These are phyloP conservation scores for Euphorbia peplus DNA, from an alignment of 345 rosid genomes.

Conservation along the genomic window DNA sequence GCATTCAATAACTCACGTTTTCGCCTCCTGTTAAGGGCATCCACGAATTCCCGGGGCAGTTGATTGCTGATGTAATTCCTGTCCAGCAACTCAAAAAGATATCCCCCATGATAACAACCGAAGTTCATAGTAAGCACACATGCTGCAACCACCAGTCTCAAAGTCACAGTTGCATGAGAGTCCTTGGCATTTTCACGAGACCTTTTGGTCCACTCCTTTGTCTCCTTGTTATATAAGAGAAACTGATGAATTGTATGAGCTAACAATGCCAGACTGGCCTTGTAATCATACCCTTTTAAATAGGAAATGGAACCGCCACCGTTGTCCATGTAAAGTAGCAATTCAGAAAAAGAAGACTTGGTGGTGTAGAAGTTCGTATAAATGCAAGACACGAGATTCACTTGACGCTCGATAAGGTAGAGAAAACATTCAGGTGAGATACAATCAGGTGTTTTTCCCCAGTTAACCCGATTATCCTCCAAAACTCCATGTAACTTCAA, in stretches of 20 bases:
- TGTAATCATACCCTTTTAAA: too few species aligned
- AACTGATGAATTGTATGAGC: neutral
- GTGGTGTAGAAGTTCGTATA: conserved; percentile 22
- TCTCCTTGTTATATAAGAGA: conserved; percentile 14
- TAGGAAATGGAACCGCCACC: neutral
- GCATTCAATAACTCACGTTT: too few species aligned
- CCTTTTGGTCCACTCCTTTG: conserved; percentile 28
- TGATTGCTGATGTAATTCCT: neutral
- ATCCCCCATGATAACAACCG: neutral
- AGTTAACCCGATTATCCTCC: conserved; percentile 28
- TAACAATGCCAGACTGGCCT: conserved; percentile 9
- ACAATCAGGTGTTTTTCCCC: conserved; percentile 24
- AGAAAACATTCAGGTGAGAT: conserved; percentile 44
- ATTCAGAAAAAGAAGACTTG: conserved; percentile 39
- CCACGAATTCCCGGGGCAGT: neutral
- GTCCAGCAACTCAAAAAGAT: conserved; percentile 22
- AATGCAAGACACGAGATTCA: conserved; percentile 23
- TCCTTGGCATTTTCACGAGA: conserved; percentile 7
- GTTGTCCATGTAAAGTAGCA: conserved; percentile 32
- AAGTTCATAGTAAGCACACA: conserved; percentile 40
- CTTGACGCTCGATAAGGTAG: conserved; percentile 43
- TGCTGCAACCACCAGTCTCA: conserved; percentile 31
- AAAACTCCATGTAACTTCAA: conserved; percentile 32
- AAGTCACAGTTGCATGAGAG: conserved; percentile 15
- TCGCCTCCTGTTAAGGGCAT: neutral